Base-by-base conservation (phyloP, 768 basidiomycete species). In the Gloeophyllum trabeum region DNA sequence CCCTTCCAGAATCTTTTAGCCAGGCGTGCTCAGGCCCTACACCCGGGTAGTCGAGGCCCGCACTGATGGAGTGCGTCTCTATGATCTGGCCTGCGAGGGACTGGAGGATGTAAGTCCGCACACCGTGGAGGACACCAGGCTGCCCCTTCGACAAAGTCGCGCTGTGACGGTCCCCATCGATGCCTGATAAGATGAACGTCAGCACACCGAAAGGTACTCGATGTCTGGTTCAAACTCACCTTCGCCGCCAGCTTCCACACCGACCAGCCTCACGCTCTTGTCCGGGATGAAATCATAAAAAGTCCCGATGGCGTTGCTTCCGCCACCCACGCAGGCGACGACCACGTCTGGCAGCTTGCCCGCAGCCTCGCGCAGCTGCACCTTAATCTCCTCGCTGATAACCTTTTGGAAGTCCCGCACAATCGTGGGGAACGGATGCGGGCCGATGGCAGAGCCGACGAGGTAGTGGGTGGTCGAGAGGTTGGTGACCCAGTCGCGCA, bases 401-500 rank as follows among this genome's bases (percentile, higher is more conserved):
- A 98, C 76, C 50, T 81, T 80, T 58, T 99, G 96, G 75, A 93
- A 98, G 61, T 99, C 96, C 37, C 96, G 83, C 34, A 99, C 96
- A 45, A 99, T 89, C 18, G 96, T 98, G 2, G 96, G 96, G 79
- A 99, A 98, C 2, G 96, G 96, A 60, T 97, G 93, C 3, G 96
- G 96, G 13, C 96, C 96, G 50, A 99, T 97, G 34, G 80, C 90
- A 13, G 93, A 97, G 23, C 96, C 96, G 47, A 99, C 89, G 49
- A 97, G 78, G 64, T 97, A 99, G 63, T 98, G 92, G 1, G 94
- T 98, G 4, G 69, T 89, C 10, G 89, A 68, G 24, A 99, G 73
- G 59, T 97, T 93, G 23, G 93, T 92, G 7, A 98, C 96, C 96
- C 96, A 98, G 62, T 97, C 93, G 34, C 96, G 81, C 75, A 98